phyloP scores from a whole-genome alignment of 2,329 filamentous ascomycete species.

The Colletotrichum musae region DNA sequence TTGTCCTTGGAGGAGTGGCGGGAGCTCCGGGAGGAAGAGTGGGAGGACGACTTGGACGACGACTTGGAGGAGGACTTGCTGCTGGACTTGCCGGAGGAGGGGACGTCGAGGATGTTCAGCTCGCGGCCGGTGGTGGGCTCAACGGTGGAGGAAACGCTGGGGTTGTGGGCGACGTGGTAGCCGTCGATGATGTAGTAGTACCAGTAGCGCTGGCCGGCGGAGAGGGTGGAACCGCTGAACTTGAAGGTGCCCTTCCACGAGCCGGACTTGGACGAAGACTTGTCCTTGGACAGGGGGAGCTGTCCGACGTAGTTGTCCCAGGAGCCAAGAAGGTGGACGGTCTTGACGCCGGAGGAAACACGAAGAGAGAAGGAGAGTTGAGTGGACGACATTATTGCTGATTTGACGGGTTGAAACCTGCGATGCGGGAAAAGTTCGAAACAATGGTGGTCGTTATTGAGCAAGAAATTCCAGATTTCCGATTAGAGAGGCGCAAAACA shows the following conservation, averaged over 20 bases:
- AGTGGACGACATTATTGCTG: constrained; percentile 83
- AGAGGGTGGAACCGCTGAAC: constrained; percentile 89
- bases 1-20: constrained; percentile 53
- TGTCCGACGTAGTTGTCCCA: constrained; percentile 98
- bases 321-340: constrained; percentile 95
- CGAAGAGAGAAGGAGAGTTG: constrained; percentile 97
- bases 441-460: constrained; percentile 57
- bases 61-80: constrained; percentile 46
- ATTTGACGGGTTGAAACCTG: constrained; percentile 52
- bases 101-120: constrained; percentile 97
- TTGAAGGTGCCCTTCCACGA: constrained; percentile 97
- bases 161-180: constrained; percentile 98
- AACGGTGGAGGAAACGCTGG: constrained; percentile 87
- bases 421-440: constrained; percentile 34
- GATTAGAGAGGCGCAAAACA: constrained; percentile 58
- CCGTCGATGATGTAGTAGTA: constrained; percentile 99
- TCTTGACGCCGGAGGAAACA: constrained; percentile 96
- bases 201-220: constrained; percentile 96
- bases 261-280: constrained; percentile 84
- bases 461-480: constrained; percentile 70
- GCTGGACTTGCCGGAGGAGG: constrained; percentile 62
- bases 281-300: constrained; percentile 93
- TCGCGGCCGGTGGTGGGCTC: constrained; percentile 98
- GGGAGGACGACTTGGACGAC: constrained; percentile 60
- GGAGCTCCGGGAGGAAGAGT: constrained; percentile 59